phyloP scores from a whole-genome alignment of 202 grass and related monocot genomes.

The Brachypodium distachyon region DNA sequence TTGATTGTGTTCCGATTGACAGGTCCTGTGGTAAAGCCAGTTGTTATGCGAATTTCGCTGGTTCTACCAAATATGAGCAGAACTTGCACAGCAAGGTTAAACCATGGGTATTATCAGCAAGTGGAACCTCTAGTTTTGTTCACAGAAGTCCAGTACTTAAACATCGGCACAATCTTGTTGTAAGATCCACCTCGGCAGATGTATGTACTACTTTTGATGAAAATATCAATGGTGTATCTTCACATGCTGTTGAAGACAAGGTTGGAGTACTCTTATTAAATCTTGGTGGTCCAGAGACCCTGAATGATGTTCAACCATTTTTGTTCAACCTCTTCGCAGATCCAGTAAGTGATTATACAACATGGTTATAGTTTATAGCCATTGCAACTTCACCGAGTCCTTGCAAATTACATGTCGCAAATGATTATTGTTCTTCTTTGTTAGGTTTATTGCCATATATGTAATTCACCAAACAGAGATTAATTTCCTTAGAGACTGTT shows the following conservation, averaged over 20 bases:
- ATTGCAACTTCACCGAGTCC: not conserved
- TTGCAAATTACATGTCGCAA: not conserved
- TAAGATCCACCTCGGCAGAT: conserved; percentile 25
- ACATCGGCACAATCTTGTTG: conserved; percentile 12
- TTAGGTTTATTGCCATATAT: not conserved
- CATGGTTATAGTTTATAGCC: not conserved
- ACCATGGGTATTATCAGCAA: conserved; percentile 16
- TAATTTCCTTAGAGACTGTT: not conserved
- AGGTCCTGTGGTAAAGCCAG: conserved; percentile 18
- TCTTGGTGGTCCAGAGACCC: conserved; percentile 86
- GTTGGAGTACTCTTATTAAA: conserved; percentile 88
- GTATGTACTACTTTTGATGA: conserved; percentile 29
- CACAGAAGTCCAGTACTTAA: conserved; percentile 21
- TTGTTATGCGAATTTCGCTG: not conserved
- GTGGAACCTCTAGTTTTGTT: conserved; percentile 2
- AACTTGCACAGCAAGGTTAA: conserved; percentile 10
- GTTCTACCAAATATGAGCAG: not conserved
- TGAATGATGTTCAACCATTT: conserved; percentile 92
- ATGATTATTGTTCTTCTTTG: not conserved
- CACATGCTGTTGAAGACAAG: conserved; percentile 38
- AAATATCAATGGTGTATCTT: conserved; percentile 10
- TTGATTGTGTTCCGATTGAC: conserved; percentile 14
- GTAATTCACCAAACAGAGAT: not conserved
- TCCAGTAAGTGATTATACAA: conserved; percentile 47
- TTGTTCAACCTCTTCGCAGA: conserved; percentile 91